phyloP scores from a whole-genome alignment of 345 rosid species.

The Firmiana major region DNA sequence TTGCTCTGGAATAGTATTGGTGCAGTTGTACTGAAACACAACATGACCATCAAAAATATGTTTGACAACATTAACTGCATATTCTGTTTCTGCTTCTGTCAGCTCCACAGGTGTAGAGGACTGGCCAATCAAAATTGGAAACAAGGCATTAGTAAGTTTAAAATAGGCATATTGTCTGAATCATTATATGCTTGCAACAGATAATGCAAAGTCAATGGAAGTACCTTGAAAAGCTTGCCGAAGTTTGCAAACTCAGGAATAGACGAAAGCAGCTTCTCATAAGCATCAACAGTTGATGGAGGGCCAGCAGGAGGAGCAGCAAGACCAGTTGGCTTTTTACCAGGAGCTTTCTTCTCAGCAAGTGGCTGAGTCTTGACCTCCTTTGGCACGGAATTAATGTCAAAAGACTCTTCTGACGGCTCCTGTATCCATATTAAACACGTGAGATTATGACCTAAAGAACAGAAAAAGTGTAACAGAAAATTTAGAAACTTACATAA shows the following conservation, averaged over 20 bases:
- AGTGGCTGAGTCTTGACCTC: constrained; percentile 86
- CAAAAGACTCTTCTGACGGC: constrained; percentile 80
- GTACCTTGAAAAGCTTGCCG: constrained; percentile 94
- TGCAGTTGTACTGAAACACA: constrained; percentile 96
- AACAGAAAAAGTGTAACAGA: constrained; percentile 13
- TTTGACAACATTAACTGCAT: constrained; percentile 87
- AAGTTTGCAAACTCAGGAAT: constrained; percentile 74
- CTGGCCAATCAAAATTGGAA: constrained; percentile 35
- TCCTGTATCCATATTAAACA: constrained; percentile 44
- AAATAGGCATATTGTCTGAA: background rate
- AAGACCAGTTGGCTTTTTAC: constrained; percentile 84
- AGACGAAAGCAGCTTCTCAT: constrained; percentile 77
- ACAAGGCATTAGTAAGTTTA: constrained; percentile 18
- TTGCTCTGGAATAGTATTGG: constrained; percentile 92
- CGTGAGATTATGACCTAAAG: constrained; percentile 21
- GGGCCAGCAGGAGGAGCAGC: constrained; percentile 67
- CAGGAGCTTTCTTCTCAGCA: constrained; percentile 88
- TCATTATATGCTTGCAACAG: constrained; percentile 1
- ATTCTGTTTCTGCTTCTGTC: constrained; percentile 98
- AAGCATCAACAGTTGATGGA: constrained; percentile 69
- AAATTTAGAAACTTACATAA: constrained; percentile 53
- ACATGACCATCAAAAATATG: constrained; percentile 86
- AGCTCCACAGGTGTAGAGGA: constrained; percentile 88
- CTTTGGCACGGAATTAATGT: constrained; percentile 76
- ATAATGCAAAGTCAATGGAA: background rate